Evolutionary conservation across 257 asterid species (phyloP).

Genomic region (Sherardia arvensis): DNA sequence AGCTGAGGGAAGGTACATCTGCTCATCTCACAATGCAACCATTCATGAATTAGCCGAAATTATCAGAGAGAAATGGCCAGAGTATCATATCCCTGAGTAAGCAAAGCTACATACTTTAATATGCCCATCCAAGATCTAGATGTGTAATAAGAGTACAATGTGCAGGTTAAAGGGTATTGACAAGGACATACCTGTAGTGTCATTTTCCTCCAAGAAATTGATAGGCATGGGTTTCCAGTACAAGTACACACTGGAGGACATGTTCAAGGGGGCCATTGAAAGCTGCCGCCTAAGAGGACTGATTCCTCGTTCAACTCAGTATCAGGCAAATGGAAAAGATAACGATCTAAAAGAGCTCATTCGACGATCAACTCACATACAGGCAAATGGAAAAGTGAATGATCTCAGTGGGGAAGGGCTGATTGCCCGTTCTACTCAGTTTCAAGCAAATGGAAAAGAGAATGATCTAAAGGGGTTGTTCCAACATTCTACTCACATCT

Average conservation of each 20-base stretch:
- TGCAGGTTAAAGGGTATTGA: slow-evolving; percentile 73
- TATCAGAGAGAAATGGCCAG: slow-evolving; percentile 74
- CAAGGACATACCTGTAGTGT: slow-evolving; percentile 49
- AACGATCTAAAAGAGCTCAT: slow-evolving; percentile 44
- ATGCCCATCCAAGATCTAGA: background rate
- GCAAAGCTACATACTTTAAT: slow-evolving; percentile 1
- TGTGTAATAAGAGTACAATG: background rate
- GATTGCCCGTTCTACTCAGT: slow-evolving; percentile 47
- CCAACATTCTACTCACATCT: slow-evolving; percentile 37
- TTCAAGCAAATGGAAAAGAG: slow-evolving; percentile 23
- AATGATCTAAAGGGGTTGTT: slow-evolving; percentile 57
- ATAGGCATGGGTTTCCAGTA: slow-evolving; percentile 53
- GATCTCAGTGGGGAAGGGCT: slow-evolving; percentile 30
- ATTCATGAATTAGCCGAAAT: slow-evolving; percentile 54
- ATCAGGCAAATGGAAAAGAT: slow-evolving; percentile 23
- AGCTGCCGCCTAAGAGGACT: slow-evolving; percentile 64
- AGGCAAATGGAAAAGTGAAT: slow-evolving; percentile 24
- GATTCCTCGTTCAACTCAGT: slow-evolving; percentile 48
- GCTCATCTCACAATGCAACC: slow-evolving; percentile 77
- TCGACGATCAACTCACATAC: slow-evolving; percentile 38
- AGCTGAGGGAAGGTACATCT: slow-evolving; percentile 72
- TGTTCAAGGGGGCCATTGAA: slow-evolving; percentile 72
- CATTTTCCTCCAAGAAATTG: slow-evolving; percentile 75
- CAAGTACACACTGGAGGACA: slow-evolving; percentile 72
- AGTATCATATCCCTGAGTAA: slow-evolving; percentile 76